These are phyloP conservation scores for Alloascoidea africana DNA, from an alignment of 805 yeast species.

Conservation along the genomic window DNA sequence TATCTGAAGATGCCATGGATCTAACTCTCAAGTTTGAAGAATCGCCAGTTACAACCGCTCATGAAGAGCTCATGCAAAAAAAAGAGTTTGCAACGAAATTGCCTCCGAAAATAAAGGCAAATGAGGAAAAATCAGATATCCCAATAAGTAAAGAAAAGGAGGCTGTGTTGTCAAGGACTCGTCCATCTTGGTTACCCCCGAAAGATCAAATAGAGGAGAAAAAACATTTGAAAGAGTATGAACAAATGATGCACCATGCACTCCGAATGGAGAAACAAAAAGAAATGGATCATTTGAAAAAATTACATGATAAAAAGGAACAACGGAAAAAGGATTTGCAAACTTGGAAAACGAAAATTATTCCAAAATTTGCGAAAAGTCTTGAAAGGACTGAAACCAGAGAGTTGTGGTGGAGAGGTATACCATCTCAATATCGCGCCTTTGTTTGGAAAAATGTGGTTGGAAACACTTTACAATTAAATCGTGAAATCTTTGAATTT, in stretches of 20 bases:
- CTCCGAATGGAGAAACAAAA: conserved; percentile 21
- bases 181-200: conserved; percentile 58
- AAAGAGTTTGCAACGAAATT: background rate
- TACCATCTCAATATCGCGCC: conserved; percentile 29
- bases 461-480: conserved; percentile 17
- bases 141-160: conserved; percentile 9
- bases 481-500: conserved; percentile 6
- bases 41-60: conserved; percentile 1
- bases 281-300: background rate
- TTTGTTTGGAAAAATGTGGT: conserved; percentile 36
- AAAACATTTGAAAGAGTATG: conserved; percentile 40
- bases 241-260: conserved; percentile 26
- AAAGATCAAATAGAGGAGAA: conserved; percentile 35
- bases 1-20: conserved; percentile 20
- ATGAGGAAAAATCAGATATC: conserved; percentile 7
- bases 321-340: conserved; percentile 17
- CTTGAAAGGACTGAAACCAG: conserved; percentile 25
- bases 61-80: background rate
- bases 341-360: conserved; percentile 25
- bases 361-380: conserved; percentile 20
- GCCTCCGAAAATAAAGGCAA: conserved; percentile 8
- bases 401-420: conserved; percentile 48
- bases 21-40: conserved; percentile 17
- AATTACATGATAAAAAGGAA: conserved; percentile 4
- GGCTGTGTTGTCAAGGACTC: conserved; percentile 27